These are phyloP conservation scores for Atractiella rhizophila DNA, from an alignment of 768 basidiomycete genomes.

Conservation along the genomic window DNA sequence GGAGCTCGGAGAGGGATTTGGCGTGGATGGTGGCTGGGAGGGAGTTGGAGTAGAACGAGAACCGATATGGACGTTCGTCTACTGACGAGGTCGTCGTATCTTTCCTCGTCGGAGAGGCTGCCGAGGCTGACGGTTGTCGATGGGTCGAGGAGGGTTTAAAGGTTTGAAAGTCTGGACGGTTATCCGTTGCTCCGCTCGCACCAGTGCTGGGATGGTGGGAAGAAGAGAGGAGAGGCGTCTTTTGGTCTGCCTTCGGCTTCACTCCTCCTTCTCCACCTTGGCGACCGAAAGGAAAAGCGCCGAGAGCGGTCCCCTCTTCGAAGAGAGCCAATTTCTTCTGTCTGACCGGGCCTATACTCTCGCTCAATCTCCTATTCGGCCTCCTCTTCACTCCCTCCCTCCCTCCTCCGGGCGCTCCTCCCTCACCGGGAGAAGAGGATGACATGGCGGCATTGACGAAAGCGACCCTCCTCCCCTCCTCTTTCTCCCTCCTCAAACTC, in stretches of 20 bases:
- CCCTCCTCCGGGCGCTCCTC: constrained; percentile 10
- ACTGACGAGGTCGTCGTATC: constrained; percentile 22
- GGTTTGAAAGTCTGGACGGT: constrained; percentile 1
- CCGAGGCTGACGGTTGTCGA: constrained; percentile 16
- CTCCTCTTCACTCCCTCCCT: constrained; percentile 19
- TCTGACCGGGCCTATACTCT: constrained; percentile 35
- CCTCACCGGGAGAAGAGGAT: constrained; percentile 10
- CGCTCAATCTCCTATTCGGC: constrained; percentile 65
- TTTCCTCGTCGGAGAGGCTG: constrained; percentile 12
- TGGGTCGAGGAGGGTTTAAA: constrained; percentile 11
- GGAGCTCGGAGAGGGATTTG: constrained; percentile 69
- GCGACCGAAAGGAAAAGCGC: too few relatives aligned
- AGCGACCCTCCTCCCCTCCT: neutral
- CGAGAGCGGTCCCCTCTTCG: constrained; percentile 35
- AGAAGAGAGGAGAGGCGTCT: constrained; percentile 18
- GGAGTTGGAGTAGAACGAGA: constrained; percentile 92
- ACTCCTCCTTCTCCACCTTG: neutral
- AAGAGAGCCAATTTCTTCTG: constrained; percentile 74
- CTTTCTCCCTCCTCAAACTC: constrained; percentile 14
- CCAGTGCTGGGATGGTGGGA: constrained; percentile 8
- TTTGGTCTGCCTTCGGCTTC: constrained; percentile 24
- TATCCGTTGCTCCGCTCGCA: neutral
- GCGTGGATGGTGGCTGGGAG: constrained; percentile 85
- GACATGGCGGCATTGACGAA: neutral
- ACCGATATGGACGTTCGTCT: constrained; percentile 59